phyloP scores from a whole-genome alignment of 163 green algal genomes.

The Chlorella variabilis region DNA sequence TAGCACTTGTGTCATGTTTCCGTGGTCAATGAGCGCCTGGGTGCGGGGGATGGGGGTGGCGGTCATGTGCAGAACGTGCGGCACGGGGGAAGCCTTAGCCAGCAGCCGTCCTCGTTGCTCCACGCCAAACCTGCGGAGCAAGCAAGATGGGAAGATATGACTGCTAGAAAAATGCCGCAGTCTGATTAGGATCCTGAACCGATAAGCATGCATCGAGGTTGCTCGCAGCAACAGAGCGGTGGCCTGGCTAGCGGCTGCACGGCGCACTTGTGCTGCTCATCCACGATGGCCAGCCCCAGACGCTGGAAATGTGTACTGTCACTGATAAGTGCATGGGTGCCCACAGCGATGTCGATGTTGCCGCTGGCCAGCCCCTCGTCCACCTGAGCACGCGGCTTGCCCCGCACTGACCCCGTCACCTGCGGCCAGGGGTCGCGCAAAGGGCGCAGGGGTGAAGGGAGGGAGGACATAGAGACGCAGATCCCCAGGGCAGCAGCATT shows the following conservation, averaged over 20 bases:
- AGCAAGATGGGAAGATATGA: too few relatives aligned
- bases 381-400: constrained; percentile 36
- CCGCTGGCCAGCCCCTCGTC: constrained; percentile 61
- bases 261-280: constrained; percentile 94
- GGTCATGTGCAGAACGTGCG: constrained; percentile 92
- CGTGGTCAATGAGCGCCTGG: constrained; percentile 79
- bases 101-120: constrained; percentile 80
- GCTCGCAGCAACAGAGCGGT: too few relatives aligned
- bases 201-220: too few relatives aligned
- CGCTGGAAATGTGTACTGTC: constrained; percentile 65
- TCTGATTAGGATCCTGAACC: too few relatives aligned
- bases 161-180: too few relatives aligned
- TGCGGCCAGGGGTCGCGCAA: neutral
- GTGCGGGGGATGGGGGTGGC: constrained; percentile 74
- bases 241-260: neutral
- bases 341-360: constrained; percentile 74
- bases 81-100: constrained; percentile 54
- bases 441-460: too few relatives aligned
- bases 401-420: constrained; percentile 61
- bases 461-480: neutral
- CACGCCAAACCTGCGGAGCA: constrained; percentile 90
- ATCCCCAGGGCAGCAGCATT: neutral
- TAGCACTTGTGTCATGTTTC: constrained; percentile 69
- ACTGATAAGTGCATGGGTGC: constrained; percentile 87
- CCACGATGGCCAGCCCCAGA: constrained; percentile 91